Evolutionary conservation across 73 alveolate genomes (phyloP), one percentile per base, ranked within the genome.

Genomic region (Stentor coeruleus): DNA sequence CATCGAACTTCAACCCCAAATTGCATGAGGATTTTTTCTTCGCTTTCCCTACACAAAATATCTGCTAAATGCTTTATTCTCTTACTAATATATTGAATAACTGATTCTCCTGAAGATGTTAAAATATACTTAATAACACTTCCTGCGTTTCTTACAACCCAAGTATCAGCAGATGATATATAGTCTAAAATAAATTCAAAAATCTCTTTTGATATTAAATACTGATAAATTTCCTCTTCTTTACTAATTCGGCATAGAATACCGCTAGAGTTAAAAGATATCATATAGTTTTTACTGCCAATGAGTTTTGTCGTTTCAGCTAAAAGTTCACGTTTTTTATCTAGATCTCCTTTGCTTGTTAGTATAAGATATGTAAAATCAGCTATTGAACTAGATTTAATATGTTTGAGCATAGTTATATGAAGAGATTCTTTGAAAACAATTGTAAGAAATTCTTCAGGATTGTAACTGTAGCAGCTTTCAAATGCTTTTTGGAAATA

Each of bases 401-500:
- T 66, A 20, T 66, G 36, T 33, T 20, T 20, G 33, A 66, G 42
- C 40, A 66, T 20, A 40, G 14, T 40, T 33, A 31, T 66, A 20
- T 66, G 79, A 20, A 14, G 33, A 40, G 1, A 28, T 20, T 66
- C 33, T 26, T 26, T 26, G 39, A 20, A 66, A 26, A 66, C 39
- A 31, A 66, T 28, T 66, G n/a, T 33, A 37, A 66, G 14, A 33
- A 66, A 20, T 31, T 26, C 2, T 26, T 31, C 79, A 14, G n/a
- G 39, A 33, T 66, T 33, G 11, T 31, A 20, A 20, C 49, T 11
- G 49, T 28, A 26, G n/a, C n/a, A 31, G 2, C 42, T 31, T 1
- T 66, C 79, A 66, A 66, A 66, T 28, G 79, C 79, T 33, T 66
- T 66, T 31, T 31, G 79, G 33, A 66, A 66, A 33, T 66, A 66